phyloP scores from a whole-genome alignment of 352 stramenopile genomes.

The Globisporangium orthogonon region DNA sequence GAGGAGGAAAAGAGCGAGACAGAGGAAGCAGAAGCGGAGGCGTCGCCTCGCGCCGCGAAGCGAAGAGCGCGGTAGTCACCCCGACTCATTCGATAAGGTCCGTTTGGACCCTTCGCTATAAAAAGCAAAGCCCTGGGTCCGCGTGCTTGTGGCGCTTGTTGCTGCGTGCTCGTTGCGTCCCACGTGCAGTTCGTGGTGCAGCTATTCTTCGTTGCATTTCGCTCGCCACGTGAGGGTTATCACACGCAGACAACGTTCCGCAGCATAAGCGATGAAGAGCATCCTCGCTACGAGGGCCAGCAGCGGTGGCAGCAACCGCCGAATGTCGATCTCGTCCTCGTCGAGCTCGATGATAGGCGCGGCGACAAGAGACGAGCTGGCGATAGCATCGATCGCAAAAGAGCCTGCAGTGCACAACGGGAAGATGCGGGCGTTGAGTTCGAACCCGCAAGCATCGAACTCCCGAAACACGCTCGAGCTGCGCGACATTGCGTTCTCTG shows the following conservation, averaged over 20 bases:
- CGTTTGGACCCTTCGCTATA: too few species aligned
- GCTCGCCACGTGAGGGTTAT: too few species aligned
- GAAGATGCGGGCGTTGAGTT: conserved; percentile 26
- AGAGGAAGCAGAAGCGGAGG: conserved; percentile 1
- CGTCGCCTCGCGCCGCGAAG: not conserved
- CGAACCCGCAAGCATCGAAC: not conserved
- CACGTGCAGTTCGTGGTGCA: too few species aligned
- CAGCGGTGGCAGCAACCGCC: conserved; percentile 5
- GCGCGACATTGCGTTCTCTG: conserved; percentile 37
- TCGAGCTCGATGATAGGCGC: conserved; percentile 11
- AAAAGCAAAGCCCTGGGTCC: too few species aligned
- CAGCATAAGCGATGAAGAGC: conserved; percentile 9
- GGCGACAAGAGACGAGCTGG: conserved; percentile 3
- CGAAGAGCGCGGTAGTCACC: conserved; percentile 2
- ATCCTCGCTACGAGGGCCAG: not conserved
- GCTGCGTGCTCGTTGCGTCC: too few species aligned
- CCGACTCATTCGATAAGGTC: too few species aligned
- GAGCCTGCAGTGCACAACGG: conserved; percentile 37
- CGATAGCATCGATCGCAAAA: conserved; percentile 1
- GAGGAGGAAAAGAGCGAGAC: conserved; percentile 1
- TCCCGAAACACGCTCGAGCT: conserved; percentile 1
- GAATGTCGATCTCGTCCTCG: conserved; percentile 14
- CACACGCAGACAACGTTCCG: too few species aligned
- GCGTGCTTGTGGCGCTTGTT: too few species aligned
- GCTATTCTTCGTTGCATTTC: too few species aligned